Evolutionary conservation across 179 eudicot species (phyloP).

Genomic region (Nepenthes alata): DNA sequence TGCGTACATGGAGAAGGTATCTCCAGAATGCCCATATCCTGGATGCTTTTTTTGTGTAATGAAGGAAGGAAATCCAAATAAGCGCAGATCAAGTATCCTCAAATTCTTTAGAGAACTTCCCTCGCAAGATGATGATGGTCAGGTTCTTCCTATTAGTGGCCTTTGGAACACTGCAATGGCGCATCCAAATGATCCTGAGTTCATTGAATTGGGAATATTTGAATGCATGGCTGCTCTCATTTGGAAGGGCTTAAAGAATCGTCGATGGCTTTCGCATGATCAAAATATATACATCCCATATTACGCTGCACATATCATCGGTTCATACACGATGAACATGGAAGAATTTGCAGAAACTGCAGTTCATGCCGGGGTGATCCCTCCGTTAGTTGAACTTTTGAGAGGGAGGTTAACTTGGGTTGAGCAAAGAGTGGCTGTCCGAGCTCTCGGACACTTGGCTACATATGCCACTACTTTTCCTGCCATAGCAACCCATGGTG

Average conservation of each 20-base stretch:
- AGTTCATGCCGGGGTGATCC: slow-evolving; percentile 61
- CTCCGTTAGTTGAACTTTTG: slow-evolving; percentile 66
- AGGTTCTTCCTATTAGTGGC: slow-evolving; percentile 76
- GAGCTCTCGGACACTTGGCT: slow-evolving; percentile 78
- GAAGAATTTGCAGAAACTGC: slow-evolving; percentile 70
- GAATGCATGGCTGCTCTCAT: slow-evolving; percentile 75
- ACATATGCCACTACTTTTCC: slow-evolving; percentile 64
- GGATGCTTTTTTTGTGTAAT: slow-evolving; percentile 84
- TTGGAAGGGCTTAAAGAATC: slow-evolving; percentile 71
- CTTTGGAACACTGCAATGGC: slow-evolving; percentile 93
- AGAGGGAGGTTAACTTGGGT: slow-evolving; percentile 81
- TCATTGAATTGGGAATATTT: slow-evolving; percentile 66
- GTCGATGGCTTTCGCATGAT: slow-evolving; percentile 77
- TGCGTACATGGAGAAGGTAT: slow-evolving; percentile 45
- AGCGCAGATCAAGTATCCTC: slow-evolving; percentile 58
- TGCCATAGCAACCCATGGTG: slow-evolving; percentile 58
- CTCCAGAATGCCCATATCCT: slow-evolving; percentile 70
- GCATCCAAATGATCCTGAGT: slow-evolving; percentile 80
- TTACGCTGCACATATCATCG: slow-evolving; percentile 76
- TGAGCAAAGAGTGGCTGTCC: slow-evolving; percentile 76
- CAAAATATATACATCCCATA: slow-evolving; percentile 76
- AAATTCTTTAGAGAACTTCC: slow-evolving; percentile 80
- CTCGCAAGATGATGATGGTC: slow-evolving; percentile 77
- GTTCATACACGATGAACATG: slow-evolving; percentile 80
- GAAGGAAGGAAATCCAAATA: slow-evolving; percentile 75